Conservation (phyloP, 352 stramenopile genomes). For the Phytophthora foliorum region DNA sequence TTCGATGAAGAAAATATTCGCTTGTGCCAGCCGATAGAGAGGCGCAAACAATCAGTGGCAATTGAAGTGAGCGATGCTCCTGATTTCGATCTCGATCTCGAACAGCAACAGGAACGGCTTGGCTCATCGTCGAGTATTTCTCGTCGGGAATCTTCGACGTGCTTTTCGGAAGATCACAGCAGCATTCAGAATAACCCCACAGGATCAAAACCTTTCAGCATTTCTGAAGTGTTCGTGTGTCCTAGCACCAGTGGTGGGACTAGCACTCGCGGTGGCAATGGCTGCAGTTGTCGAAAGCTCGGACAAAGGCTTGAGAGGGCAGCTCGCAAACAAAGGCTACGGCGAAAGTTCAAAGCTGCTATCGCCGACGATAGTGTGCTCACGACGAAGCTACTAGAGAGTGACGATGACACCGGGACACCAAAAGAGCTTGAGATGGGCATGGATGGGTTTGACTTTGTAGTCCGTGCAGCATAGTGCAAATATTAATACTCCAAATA, state of each 20-base stretch:
- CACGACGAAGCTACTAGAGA: slow-evolving; percentile 49
- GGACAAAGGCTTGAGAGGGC: slow-evolving; percentile 46
- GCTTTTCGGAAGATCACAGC: slow-evolving; percentile 23
- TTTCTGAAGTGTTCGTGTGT: slow-evolving; percentile 5
- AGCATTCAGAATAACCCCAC: slow-evolving; percentile 30
- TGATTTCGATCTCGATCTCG: slow-evolving; percentile 25
- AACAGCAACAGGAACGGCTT: slow-evolving; percentile 15
- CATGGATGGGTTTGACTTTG: slow-evolving; percentile 53
- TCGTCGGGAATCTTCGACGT: slow-evolving; percentile 6
- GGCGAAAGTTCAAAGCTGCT: slow-evolving; percentile 39
- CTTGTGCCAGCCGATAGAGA: slow-evolving; percentile 37
- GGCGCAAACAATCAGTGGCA: not conserved
- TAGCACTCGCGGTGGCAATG: slow-evolving; percentile 9
- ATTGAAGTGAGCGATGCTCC: slow-evolving; percentile 8
- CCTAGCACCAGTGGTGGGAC: slow-evolving; percentile 7
- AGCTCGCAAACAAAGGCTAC: slow-evolving; percentile 34
- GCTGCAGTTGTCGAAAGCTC: slow-evolving; percentile 52
- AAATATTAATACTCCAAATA: not conserved
- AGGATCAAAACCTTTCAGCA: slow-evolving; percentile 16
- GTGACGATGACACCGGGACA: slow-evolving; percentile 22
- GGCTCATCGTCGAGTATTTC: not conserved
- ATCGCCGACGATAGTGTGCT: slow-evolving; percentile 45
- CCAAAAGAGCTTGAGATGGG: slow-evolving; percentile 10
- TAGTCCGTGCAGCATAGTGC: slow-evolving; percentile 23
- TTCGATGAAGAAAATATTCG: slow-evolving; percentile 53